Percentiles rank a stretch among this genome's conserved stretches.
Evolutionary conservation across 2,329 filamentous ascomycete genomes (phyloP).

Genomic region (Epichloe hybrida): DNA sequence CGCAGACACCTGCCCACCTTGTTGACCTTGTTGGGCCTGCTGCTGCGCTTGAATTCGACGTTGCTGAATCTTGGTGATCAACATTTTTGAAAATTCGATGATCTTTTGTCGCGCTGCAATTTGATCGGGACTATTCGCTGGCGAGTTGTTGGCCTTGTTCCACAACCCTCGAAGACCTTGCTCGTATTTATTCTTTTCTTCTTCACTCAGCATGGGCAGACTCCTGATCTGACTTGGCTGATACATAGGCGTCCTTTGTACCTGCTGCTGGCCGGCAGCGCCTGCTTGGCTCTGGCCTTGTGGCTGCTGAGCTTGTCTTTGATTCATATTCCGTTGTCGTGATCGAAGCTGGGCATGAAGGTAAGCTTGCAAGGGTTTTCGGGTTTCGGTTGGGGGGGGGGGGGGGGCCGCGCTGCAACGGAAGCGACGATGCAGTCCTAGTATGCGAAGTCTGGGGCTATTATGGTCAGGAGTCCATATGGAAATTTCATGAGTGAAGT

Average conservation of each 20-base stretch:
- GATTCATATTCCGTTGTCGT: slow-evolving; percentile 12
- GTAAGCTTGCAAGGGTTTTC: not conserved
- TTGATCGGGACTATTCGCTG: slow-evolving; percentile 34
- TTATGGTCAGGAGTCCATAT: not conserved
- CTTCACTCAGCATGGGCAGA: slow-evolving; percentile 35
- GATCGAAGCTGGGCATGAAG: not conserved
- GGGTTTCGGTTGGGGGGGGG: not conserved
- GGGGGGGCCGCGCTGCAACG: not conserved
- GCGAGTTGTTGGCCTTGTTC: slow-evolving; percentile 34
- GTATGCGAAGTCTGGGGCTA: not conserved
- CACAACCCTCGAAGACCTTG: slow-evolving; percentile 40
- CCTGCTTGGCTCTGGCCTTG: slow-evolving; percentile 13
- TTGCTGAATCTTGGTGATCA: slow-evolving; percentile 36
- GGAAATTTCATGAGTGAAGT: not conserved
- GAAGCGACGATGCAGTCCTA: not conserved
- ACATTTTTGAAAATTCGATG: slow-evolving; percentile 44
- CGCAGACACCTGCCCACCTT: slow-evolving; percentile 9
- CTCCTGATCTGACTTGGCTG: slow-evolving; percentile 37
- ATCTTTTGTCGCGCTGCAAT: slow-evolving; percentile 42
- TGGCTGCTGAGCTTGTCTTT: slow-evolving; percentile 11
- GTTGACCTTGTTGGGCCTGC: slow-evolving; percentile 12
- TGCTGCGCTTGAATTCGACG: slow-evolving; percentile 23
- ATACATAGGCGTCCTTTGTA: slow-evolving; percentile 27
- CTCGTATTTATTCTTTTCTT: slow-evolving; percentile 47
- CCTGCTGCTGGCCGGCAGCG: slow-evolving; percentile 12